These are phyloP conservation scores for Phytophthora sp. DNA, from an alignment of 352 stramenopile species.

Conservation along the genomic window DNA sequence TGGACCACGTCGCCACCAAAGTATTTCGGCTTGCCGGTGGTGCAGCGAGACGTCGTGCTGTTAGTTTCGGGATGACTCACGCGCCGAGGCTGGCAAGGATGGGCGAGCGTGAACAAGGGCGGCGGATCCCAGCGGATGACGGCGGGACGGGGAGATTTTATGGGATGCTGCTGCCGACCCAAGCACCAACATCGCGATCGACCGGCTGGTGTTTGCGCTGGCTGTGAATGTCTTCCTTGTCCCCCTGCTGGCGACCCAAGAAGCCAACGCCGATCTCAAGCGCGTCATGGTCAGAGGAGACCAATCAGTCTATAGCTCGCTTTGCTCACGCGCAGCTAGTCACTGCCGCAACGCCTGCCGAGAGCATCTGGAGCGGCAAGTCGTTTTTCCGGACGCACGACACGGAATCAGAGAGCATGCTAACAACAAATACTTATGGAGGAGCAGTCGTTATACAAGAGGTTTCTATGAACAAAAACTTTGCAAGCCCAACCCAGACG, in stretches of 20 bases:
- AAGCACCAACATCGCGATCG: conserved; percentile 12
- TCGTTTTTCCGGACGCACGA: too few relatives aligned
- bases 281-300: conserved; percentile 26
- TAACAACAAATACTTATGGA: too few relatives aligned
- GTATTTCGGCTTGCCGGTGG: background rate
- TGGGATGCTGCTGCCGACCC: background rate
- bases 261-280: conserved; percentile 9
- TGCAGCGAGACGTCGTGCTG: background rate
- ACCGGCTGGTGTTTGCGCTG: conserved; percentile 13
- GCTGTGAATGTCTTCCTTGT: too few relatives aligned
- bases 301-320: conserved; percentile 21
- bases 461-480: too few relatives aligned
- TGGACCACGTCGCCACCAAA: background rate
- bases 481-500: background rate
- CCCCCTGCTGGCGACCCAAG: background rate
- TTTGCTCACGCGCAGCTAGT: conserved; percentile 32
- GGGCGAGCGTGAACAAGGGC: conserved; percentile 23
- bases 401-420: too few relatives aligned
- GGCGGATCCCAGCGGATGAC: background rate
- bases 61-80: conserved; percentile 27
- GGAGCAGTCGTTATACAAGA: too few relatives aligned
- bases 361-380: background rate
- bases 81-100: conserved; percentile 3
- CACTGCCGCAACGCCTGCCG: conserved; percentile 17
- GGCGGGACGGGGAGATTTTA: background rate